Percentiles rank a stretch among this genome's conserved stretches.
These are phyloP conservation scores for Teunomyces gatunensis DNA, from an alignment of 805 yeast genomes.

Conservation along the genomic window DNA sequence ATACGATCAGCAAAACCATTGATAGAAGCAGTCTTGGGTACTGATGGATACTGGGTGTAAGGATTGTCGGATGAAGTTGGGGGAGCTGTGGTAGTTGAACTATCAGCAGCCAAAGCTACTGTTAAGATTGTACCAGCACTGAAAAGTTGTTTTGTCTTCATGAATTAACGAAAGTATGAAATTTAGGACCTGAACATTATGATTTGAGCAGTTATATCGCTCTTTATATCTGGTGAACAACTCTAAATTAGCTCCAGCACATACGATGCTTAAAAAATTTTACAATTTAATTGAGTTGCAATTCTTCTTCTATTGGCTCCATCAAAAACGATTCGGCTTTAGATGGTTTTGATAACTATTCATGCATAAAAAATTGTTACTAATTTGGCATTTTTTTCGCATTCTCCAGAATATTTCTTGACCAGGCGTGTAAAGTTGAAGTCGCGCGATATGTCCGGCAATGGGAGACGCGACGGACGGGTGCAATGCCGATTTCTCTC, in stretches of 20 bases:
- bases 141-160: background rate
- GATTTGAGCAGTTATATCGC: background rate
- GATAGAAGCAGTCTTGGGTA: constrained; percentile 34
- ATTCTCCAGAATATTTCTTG: background rate
- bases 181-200: background rate
- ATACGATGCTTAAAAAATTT: background rate
- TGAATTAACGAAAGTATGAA: background rate
- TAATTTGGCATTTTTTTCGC: background rate
- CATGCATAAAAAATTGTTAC: background rate
- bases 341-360: background rate
- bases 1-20: constrained; percentile 42
- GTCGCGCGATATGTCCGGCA: background rate
- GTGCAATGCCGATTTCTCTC: background rate
- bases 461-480: background rate
- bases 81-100: constrained; percentile 11
- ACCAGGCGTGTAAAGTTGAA: background rate
- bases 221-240: background rate
- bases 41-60: constrained; percentile 32
- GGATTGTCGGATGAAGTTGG: constrained; percentile 4
- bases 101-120: constrained; percentile 8
- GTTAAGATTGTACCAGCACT: background rate
- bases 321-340: constrained; percentile 2
- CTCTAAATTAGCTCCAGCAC: background rate
- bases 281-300: background rate
- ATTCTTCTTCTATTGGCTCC: background rate